Conservation (phyloP, 2,329 filamentous ascomycete genomes). For the Sphaceloma murrayae region DNA sequence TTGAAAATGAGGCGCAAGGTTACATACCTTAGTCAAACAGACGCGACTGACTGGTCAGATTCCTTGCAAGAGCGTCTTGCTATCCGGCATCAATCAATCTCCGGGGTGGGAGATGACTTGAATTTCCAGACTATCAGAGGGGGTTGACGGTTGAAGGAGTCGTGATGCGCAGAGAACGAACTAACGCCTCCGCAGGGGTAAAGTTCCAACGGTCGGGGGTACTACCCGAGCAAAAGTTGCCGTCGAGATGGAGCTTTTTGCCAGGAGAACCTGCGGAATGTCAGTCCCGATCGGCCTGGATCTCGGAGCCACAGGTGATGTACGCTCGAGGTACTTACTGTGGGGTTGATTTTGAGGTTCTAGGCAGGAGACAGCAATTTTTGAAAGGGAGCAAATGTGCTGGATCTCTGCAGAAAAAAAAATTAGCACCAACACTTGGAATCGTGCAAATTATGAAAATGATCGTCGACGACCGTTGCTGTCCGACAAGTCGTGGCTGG, state of each 20-base stretch:
- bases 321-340: not conserved
- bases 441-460: not conserved
- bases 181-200: slow-evolving; percentile 43
- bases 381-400: slow-evolving; percentile 1
- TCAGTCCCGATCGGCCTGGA: slow-evolving; percentile 12
- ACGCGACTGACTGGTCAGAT: slow-evolving; percentile 13
- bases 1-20: slow-evolving; percentile 40
- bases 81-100: slow-evolving; percentile 12
- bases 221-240: slow-evolving; percentile 1
- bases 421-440: no score
- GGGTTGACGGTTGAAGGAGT: slow-evolving; percentile 29
- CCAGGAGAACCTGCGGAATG: slow-evolving; percentile 13
- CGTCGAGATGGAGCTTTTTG: not conserved
- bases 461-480: no score
- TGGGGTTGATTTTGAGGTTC: not conserved
- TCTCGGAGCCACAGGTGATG: not conserved
- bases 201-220: slow-evolving; percentile 16
- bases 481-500: no score
- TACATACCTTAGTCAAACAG: slow-evolving; percentile 17
- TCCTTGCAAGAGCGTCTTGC: not conserved
- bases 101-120: slow-evolving; percentile 18
- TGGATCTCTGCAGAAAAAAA: no score
- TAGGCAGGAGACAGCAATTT: not conserved
- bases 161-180: slow-evolving; percentile 42
- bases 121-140: slow-evolving; percentile 29